Evolutionary conservation across 2,329 filamentous ascomycete genomes (phyloP), one percentile per base, ranked within the genome.

Genomic region (Tolypocladium amazonense): DNA sequence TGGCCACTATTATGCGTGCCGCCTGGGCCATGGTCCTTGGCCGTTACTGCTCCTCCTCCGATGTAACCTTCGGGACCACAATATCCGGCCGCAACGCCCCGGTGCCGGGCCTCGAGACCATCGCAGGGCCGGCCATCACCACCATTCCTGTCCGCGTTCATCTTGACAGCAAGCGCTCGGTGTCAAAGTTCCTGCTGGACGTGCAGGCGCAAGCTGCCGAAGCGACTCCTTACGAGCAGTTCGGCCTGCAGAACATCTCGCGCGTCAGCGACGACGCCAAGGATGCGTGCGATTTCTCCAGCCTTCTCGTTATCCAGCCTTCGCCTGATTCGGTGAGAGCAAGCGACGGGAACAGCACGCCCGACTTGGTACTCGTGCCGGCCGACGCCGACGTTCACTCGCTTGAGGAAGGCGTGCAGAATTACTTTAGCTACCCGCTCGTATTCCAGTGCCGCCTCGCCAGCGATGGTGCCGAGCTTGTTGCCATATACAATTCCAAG

Each of bases 51-150:
- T 63, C 59, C 25, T 41, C 56, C 3, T 55, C 61, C 5, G 67
- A 68, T 56, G 60, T 72, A 0, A 38, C 65, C 0, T 72, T 72
- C 45, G 70, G 68, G 1, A 63, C 62, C 7, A 67, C 67, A 0
- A 58, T 70, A 1, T 69, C 68, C 1, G 72, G 72, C 12, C 67
- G 71, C 1, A 63, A 68, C 9, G 65, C 68, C 3, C 61, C 65
- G 1, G 58, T 74, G 1, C 39, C 55, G 1, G 68, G 66, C 9
- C 64, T 73, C 1, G 65, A 67, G 7, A 67, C 72, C 8, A 58
- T 64, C 3, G 72, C 43, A 2, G 43, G 69, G 1, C 70, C 71
- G 3, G 68, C 67, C 0, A 69, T 74, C 33, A 65, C 67, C 18
- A 71, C 69, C 4, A 62, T 73, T 0, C 71, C 71, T 7, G 55